These are phyloP conservation scores for Agapanthus africanus DNA, from an alignment of 106 monocot genomes.

Conservation along the genomic window DNA sequence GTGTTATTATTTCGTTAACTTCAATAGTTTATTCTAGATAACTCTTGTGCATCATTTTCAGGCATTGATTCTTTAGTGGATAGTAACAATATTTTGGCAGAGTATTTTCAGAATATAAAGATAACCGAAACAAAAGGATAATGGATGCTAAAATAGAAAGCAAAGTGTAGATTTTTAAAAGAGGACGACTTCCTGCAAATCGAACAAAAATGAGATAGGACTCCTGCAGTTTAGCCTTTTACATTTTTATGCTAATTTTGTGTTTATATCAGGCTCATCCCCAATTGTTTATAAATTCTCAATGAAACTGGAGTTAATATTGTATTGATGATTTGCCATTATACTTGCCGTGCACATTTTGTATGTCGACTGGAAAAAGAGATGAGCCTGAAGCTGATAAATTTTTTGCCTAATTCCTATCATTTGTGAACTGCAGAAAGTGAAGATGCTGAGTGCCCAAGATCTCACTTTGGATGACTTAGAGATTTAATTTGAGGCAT, in stretches of 20 bases:
- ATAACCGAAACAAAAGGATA: too few species aligned
- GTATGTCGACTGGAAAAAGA: not conserved
- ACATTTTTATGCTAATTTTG: not conserved
- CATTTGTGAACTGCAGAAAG: conserved; percentile 26
- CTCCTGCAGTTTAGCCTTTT: too few species aligned
- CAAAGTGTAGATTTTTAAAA: too few species aligned
- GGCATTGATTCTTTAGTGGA: too few species aligned
- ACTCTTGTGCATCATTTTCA: too few species aligned
- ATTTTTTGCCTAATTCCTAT: not conserved
- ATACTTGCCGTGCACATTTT: not conserved
- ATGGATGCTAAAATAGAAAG: too few species aligned
- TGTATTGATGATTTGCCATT: not conserved
- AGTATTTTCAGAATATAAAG: too few species aligned
- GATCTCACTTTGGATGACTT: conserved; percentile 39
- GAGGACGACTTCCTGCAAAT: too few species aligned
- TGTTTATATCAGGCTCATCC: not conserved
- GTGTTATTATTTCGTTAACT: too few species aligned
- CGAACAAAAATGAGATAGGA: too few species aligned
- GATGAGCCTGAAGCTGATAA: not conserved
- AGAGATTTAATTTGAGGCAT: conserved; percentile 35
- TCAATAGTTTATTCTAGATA: too few species aligned
- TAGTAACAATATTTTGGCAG: too few species aligned
- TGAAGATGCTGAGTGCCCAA: conserved; percentile 36
- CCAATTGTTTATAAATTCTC: not conserved
- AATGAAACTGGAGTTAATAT: not conserved